Evolutionary conservation across 192 early-diverging fungal species (phyloP).

Genomic region (Podila minutissima): DNA sequence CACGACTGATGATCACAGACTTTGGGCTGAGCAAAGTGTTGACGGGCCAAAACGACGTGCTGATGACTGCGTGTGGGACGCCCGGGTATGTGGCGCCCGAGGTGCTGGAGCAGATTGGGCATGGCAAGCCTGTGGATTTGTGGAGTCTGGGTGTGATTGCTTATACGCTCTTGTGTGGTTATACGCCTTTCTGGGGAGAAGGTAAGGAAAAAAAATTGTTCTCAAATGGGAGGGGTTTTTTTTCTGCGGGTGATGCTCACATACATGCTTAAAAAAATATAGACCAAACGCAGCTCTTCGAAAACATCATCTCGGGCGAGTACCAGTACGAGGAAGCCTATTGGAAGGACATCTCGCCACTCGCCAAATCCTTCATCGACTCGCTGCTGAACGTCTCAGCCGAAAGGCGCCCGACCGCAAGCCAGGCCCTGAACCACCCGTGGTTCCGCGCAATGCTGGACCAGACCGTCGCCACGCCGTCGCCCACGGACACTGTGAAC

Average conservation of each 20-base stretch:
- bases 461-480: slow-evolving; percentile 29
- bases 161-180: slow-evolving; percentile 79
- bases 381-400: slow-evolving; percentile 66
- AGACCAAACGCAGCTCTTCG: slow-evolving; percentile 38
- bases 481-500: slow-evolving; percentile 43
- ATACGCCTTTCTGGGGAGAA: slow-evolving; percentile 72
- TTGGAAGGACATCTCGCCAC: slow-evolving; percentile 72
- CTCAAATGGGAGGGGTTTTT: slow-evolving; percentile 49
- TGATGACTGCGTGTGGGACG: slow-evolving; percentile 74
- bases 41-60: slow-evolving; percentile 61
- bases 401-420: slow-evolving; percentile 68
- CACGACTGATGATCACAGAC: slow-evolving; percentile 73
- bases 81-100: slow-evolving; percentile 76
- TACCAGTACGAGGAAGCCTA: slow-evolving; percentile 81
- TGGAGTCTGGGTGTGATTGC: slow-evolving; percentile 82
- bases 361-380: slow-evolving; percentile 74
- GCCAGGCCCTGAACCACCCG: slow-evolving; percentile 76
- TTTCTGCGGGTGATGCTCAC: slow-evolving; percentile 5
- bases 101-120: slow-evolving; percentile 67
- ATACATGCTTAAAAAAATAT: too few relatives aligned
- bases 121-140: slow-evolving; percentile 75
- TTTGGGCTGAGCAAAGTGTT: slow-evolving; percentile 80
- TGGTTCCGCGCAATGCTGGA: slow-evolving; percentile 69
- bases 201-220: slow-evolving; percentile 50
- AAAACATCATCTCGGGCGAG: slow-evolving; percentile 54